These are phyloP conservation scores for Cryptosporidium canis DNA, from an alignment of 169 alveolate species.

Conservation along the genomic window DNA sequence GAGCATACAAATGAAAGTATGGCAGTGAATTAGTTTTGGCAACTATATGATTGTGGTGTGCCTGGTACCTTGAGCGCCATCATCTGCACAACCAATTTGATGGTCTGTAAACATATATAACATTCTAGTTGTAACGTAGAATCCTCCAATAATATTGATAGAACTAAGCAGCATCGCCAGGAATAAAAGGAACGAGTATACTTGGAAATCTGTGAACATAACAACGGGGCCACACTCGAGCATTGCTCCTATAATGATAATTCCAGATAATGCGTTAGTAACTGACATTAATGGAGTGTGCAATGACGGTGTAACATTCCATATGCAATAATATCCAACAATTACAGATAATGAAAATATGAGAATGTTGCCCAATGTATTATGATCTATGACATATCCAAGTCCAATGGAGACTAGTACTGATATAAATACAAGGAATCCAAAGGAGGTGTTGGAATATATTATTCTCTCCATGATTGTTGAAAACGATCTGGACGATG, in stretches of 20 bases:
- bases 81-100: slow-evolving; percentile 1
- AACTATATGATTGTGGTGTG: neutral
- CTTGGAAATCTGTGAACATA: slow-evolving; percentile 74
- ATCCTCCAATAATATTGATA: slow-evolving; percentile 89
- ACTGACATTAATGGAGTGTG: slow-evolving; percentile 93
- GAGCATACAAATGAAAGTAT: neutral
- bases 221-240: slow-evolving; percentile 77
- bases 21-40: neutral
- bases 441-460: slow-evolving; percentile 48
- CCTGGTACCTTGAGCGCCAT: neutral
- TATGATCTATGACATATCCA: slow-evolving; percentile 65
- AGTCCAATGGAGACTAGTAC: slow-evolving; percentile 67
- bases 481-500: neutral
- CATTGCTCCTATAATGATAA: slow-evolving; percentile 88
- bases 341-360: slow-evolving; percentile 83
- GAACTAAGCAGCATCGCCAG: slow-evolving; percentile 78
- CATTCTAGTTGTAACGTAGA: slow-evolving; percentile 92
- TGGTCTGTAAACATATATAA: slow-evolving; percentile 87
- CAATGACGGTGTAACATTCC: slow-evolving; percentile 92
- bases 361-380: slow-evolving; percentile 68
- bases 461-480: neutral
- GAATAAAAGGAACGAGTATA: slow-evolving; percentile 72
- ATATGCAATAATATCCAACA: slow-evolving; percentile 87
- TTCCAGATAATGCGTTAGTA: slow-evolving; percentile 91
- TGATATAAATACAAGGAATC: slow-evolving; percentile 7